Conservation (phyloP, 2,329 filamentous ascomycete genomes). For the Escovopsis sp. region DNA sequence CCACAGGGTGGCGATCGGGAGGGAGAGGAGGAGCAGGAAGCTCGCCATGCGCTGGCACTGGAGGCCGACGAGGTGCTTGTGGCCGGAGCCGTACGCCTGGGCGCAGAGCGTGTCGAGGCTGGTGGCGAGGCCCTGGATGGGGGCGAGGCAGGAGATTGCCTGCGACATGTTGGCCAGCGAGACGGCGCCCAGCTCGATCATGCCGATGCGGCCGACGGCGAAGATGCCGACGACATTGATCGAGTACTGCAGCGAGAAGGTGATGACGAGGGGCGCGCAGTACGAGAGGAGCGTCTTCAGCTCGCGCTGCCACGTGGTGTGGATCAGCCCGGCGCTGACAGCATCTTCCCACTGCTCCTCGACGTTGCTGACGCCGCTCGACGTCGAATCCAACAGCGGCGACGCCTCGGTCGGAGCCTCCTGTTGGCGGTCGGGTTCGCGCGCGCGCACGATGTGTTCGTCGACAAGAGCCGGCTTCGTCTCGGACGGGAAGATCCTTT, state of each 20-base stretch:
- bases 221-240: slow-evolving; percentile 73
- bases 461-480: slow-evolving; percentile 27
- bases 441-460: slow-evolving; percentile 5
- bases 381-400: slow-evolving; percentile 19
- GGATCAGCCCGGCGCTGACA: slow-evolving; percentile 63
- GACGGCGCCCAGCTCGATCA: slow-evolving; percentile 33
- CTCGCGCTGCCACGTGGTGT: slow-evolving; percentile 85
- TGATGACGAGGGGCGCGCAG: slow-evolving; percentile 51
- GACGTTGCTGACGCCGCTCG: slow-evolving; percentile 34
- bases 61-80: slow-evolving; percentile 72
- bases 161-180: slow-evolving; percentile 55
- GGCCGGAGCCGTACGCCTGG: slow-evolving; percentile 85
- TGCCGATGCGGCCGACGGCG: slow-evolving; percentile 61
- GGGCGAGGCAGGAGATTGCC: slow-evolving; percentile 62
- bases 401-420: slow-evolving; percentile 26
- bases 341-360: slow-evolving; percentile 75
- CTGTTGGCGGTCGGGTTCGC: slow-evolving; percentile 22
- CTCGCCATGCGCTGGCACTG: slow-evolving; percentile 70
- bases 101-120: slow-evolving; percentile 84
- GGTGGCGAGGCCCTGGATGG: slow-evolving; percentile 75
- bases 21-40: slow-evolving; percentile 56
- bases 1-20: slow-evolving; percentile 62
- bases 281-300: slow-evolving; percentile 63
- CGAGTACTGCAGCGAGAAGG: slow-evolving; percentile 69
- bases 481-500: slow-evolving; percentile 33